Percentiles rank a stretch among this genome's conserved stretches.
phyloP scores from a whole-genome alignment of 768 basidiomycete genomes.

The Suillus occidentalis region DNA sequence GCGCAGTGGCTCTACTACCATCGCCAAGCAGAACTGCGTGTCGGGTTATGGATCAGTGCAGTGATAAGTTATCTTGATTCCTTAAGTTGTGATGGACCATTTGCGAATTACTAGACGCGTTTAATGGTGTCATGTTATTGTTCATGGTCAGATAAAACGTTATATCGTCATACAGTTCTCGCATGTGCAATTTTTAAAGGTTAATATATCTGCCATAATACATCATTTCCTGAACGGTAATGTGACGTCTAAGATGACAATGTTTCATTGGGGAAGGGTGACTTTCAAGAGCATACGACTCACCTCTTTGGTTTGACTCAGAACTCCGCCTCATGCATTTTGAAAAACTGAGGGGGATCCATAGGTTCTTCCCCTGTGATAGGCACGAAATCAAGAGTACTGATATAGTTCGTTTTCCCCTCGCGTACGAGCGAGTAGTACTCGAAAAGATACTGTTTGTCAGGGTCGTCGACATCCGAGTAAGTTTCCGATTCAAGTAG shows the following conservation, averaged over 20 bases:
- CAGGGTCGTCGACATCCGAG: constrained; percentile 14
- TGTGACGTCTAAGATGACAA: not conserved
- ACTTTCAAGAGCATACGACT: not conserved
- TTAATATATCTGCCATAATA: not conserved
- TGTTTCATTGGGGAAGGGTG: not conserved
- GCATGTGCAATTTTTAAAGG: not conserved
- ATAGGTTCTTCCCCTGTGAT: not conserved
- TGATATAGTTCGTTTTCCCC: constrained; percentile 30
- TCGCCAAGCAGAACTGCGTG: constrained; percentile 59
- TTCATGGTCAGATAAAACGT: not conserved
- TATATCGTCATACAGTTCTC: not conserved
- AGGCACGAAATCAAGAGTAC: not conserved
- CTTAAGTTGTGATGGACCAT: not conserved
- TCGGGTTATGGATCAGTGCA: constrained; percentile 68
- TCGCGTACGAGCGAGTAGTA: constrained; percentile 32
- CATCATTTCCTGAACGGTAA: not conserved
- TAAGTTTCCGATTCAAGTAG: constrained; percentile 17
- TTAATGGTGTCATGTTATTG: not conserved
- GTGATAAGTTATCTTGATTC: constrained; percentile 29
- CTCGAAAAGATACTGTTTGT: constrained; percentile 34
- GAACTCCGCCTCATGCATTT: not conserved
- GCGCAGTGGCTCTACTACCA: constrained; percentile 66
- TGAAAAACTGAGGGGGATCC: not conserved
- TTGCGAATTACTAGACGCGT: not conserved
- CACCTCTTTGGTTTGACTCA: constrained; percentile 3